Conservation (phyloP, 768 basidiomycete species). For the Rhodosporidiobolus sp. region DNA sequence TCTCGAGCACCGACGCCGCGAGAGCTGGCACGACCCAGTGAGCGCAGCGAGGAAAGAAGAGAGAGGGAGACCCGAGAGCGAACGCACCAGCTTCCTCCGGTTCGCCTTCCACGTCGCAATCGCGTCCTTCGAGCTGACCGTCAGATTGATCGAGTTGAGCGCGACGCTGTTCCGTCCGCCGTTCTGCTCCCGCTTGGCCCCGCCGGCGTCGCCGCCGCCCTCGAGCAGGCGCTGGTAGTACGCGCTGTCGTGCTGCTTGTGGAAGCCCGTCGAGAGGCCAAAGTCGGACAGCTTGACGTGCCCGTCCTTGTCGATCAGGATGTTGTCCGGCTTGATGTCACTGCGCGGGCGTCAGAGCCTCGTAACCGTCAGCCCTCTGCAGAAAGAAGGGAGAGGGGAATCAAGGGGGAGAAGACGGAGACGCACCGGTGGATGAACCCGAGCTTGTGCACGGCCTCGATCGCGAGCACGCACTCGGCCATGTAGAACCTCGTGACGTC, state of each 20-base stretch:
- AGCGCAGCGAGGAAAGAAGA: neutral
- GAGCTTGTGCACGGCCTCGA: constrained; percentile 93
- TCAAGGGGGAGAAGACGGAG: neutral
- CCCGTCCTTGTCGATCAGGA: constrained; percentile 93
- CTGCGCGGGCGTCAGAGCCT: constrained; percentile 51
- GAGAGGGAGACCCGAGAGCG: too few species aligned
- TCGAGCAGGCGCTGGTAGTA: constrained; percentile 91
- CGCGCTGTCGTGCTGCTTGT: constrained; percentile 92
- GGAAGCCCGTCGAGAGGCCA: constrained; percentile 97
- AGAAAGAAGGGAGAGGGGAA: neutral
- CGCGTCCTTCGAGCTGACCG: constrained; percentile 76
- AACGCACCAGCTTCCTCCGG: constrained; percentile 79
- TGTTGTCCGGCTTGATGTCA: constrained; percentile 99
- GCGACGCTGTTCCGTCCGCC: constrained; percentile 84
- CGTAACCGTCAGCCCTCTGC: neutral
- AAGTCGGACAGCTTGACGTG: constrained; percentile 99
- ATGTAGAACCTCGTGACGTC: constrained; percentile 98
- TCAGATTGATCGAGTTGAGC: constrained; percentile 95
- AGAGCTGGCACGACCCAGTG: neutral
- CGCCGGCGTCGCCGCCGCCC: constrained; percentile 50
- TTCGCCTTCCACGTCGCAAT: constrained; percentile 99
- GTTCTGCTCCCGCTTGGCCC: constrained; percentile 49
- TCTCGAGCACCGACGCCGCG: too few species aligned
- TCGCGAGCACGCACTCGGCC: constrained; percentile 95
- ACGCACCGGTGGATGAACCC: constrained; percentile 94